Conservation (phyloP, 1,284 basidiomycete genomes). For the Phlebopus sp. region DNA sequence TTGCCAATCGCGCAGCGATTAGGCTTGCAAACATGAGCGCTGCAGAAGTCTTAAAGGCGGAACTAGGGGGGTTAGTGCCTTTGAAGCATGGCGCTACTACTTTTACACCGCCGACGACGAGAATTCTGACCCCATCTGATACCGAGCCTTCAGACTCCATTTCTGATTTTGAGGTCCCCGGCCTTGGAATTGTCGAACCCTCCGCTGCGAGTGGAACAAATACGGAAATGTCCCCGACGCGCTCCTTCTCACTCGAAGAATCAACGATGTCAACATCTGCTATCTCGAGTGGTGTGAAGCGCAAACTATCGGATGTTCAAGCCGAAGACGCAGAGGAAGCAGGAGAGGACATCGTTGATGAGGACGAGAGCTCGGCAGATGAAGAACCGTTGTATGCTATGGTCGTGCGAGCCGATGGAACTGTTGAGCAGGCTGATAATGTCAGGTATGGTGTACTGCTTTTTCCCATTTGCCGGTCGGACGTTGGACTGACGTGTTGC, state of each 20-base stretch:
- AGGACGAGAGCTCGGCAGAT: slow-evolving; percentile 46
- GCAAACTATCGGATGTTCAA: slow-evolving; percentile 62
- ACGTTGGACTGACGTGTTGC: slow-evolving; percentile 16
- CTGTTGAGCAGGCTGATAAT: slow-evolving; percentile 89
- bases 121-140: slow-evolving; percentile 20
- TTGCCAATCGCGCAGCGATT: slow-evolving; percentile 84
- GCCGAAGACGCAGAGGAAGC: slow-evolving; percentile 53
- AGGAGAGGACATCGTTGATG: slow-evolving; percentile 42
- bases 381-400: slow-evolving; percentile 47
- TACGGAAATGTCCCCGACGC: slow-evolving; percentile 15
- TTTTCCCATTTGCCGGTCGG: neutral
- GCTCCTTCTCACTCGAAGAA: slow-evolving; percentile 23
- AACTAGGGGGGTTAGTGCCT: slow-evolving; percentile 70
- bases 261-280: slow-evolving; percentile 5
- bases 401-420: slow-evolving; percentile 83
- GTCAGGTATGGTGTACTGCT: slow-evolving; percentile 69
- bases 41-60: slow-evolving; percentile 90
- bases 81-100: slow-evolving; percentile 46
- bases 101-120: slow-evolving; percentile 2
- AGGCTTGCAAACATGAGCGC: slow-evolving; percentile 96
- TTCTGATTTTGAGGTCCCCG: slow-evolving; percentile 38
- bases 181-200: slow-evolving; percentile 30
- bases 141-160: slow-evolving; percentile 31
- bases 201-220: slow-evolving; percentile 13
- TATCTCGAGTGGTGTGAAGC: slow-evolving; percentile 53